Percentiles rank a stretch among this genome's conserved stretches.
Conservation (phyloP, 805 yeast genomes). For the Kazachstania africana region DNA sequence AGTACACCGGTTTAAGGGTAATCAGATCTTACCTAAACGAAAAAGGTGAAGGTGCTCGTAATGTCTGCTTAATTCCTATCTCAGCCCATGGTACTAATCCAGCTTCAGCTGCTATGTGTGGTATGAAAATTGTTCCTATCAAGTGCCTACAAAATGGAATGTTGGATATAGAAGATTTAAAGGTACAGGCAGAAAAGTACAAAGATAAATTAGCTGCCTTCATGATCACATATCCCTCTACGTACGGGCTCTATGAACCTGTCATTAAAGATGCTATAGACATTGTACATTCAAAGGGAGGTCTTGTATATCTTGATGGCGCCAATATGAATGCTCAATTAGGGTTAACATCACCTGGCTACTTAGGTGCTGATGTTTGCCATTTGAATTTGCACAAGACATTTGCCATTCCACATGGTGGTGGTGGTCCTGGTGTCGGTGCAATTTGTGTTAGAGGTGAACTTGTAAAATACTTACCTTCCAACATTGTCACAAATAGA, state of each 20-base stretch:
- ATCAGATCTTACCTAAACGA: conserved; percentile 66
- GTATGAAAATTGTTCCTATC: conserved; percentile 84
- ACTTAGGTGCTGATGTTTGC: conserved; percentile 95
- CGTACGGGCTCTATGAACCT: conserved; percentile 93
- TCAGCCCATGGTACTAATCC: conserved; percentile 99
- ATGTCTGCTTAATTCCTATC: conserved; percentile 89
- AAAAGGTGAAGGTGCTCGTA: conserved; percentile 59
- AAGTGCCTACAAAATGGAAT: conserved; percentile 82
- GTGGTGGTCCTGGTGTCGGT: conserved; percentile 99
- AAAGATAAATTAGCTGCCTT: conserved; percentile 68
- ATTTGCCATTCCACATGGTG: conserved; percentile 96
- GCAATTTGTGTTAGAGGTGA: conserved; percentile 89
- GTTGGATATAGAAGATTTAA: conserved; percentile 67
- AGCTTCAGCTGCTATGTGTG: conserved; percentile 96
- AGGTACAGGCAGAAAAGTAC: conserved; percentile 59
- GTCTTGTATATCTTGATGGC: conserved; percentile 95
- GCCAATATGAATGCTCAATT: conserved; percentile 99
- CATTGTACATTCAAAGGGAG: conserved; percentile 77
- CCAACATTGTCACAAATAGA: conserved; percentile 43
- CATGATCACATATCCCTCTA: conserved; percentile 96
- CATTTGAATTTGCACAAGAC: conserved; percentile 95
- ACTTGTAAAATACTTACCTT: conserved; percentile 71
- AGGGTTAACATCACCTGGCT: conserved; percentile 95
- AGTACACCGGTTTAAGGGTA: conserved; percentile 84
- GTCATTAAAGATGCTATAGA: conserved; percentile 76